phyloP scores from a whole-genome alignment of 139 green algal genomes.

The Zygnema cylindricum region DNA sequence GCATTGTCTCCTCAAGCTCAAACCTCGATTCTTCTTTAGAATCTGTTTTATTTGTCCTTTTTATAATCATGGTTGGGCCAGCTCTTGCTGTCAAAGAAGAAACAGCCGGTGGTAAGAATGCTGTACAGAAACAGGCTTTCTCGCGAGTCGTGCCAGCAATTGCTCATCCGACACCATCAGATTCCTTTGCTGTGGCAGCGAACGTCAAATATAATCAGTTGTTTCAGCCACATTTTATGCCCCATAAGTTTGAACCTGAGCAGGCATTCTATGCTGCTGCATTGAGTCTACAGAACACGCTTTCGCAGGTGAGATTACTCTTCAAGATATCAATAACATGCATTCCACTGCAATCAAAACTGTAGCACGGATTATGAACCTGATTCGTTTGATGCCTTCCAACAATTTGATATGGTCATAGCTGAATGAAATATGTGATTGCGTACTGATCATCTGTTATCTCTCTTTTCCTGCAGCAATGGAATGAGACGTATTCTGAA shows the following conservation, averaged over 20 bases:
- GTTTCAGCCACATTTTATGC: slow-evolving; percentile 22
- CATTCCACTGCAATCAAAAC: too few species aligned
- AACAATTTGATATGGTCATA: not conserved
- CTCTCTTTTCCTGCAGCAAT: slow-evolving; percentile 44
- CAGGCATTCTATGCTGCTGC: slow-evolving; percentile 36
- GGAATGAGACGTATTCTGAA: slow-evolving; percentile 61
- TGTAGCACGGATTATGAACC: too few species aligned
- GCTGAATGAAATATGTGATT: not conserved
- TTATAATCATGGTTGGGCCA: not conserved
- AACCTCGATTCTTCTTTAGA: too few species aligned
- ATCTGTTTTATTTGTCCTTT: too few species aligned
- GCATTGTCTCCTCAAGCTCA: too few species aligned
- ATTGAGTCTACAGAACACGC: slow-evolving; percentile 16
- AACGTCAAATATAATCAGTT: slow-evolving; percentile 46
- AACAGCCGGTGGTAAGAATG: not conserved
- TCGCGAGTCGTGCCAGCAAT: slow-evolving; percentile 15
- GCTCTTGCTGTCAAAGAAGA: not conserved
- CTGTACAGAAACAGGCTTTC: not conserved
- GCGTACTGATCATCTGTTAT: not conserved
- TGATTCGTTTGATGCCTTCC: too few species aligned
- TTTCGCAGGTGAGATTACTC: slow-evolving; percentile 13
- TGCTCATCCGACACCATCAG: slow-evolving; percentile 19
- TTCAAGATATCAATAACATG: too few species aligned
- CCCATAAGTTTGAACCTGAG: slow-evolving; percentile 41
- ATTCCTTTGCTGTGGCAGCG: slow-evolving; percentile 20